Base-by-base conservation (phyloP, 1,139 yeast genomes). In the Suhomyces maxii region DNA sequence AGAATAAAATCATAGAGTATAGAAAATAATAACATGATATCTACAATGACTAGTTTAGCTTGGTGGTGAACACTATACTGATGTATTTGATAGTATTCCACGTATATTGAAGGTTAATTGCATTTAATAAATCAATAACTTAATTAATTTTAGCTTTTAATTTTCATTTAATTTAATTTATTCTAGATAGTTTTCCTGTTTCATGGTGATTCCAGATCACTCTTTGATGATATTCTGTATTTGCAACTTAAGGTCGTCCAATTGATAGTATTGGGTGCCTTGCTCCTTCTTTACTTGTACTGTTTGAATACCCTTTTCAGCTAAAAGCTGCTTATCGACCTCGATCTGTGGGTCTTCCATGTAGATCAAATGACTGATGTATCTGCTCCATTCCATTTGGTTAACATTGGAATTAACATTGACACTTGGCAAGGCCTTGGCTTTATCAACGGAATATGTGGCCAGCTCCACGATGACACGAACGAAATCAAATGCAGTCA, bases 401-500 rank as follows among this genome's bases (percentile, higher is more conserved):
- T 50, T 51, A 6, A 51, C 50, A 37, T 45, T 46, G 42, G 49
- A 44, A 31, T 49, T 35, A 13, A 36, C 39, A 18, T 42, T 51
- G 32, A 47, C 47, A 32, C 44, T 42, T 36, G 54, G 45, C 34
- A 34, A 33, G 41, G 39, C 40, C 5, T 41, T 48, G 25, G 39
- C 37, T 41, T 54, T 53, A 33, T 56, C 56, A 42, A 70, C 59
- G 8, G 77, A 72, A 53, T 76, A 75, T 3, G 65, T 61, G 2
- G 77, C 77, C 75, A 73, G 77, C 51, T 77, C 72, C 23, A 79
- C 76, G 7, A 88, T 70, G 8, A 80, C 75, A 31, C 72, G 65
- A 2, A 87, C 69, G 57, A 83, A 85, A 38, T 79, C 86, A 6
- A 65, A 52, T 0, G 90, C 89, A 25, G 71, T 66, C 77, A 87